Percentiles rank a stretch among this genome's conserved stretches.
phyloP scores from a whole-genome alignment of 345 rosid species.

The Raphanus raphanistrum region DNA sequence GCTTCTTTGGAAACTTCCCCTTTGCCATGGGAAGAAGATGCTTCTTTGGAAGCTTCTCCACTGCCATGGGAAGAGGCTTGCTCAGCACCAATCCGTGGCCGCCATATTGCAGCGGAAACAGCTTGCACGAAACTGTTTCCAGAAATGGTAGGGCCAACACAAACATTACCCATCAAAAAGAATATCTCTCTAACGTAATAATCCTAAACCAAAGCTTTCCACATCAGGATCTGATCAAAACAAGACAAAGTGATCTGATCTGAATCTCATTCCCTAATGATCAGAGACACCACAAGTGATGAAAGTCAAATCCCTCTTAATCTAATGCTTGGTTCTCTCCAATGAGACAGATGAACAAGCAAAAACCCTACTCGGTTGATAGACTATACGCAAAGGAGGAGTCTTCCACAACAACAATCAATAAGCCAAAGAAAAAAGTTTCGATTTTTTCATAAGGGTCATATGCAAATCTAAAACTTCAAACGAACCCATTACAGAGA shows the following conservation, averaged over 20 bases:
- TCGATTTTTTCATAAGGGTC: neutral
- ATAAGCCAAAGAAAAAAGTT: neutral
- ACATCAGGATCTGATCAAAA: constrained; percentile 40
- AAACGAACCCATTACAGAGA: neutral
- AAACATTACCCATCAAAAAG: constrained; percentile 70
- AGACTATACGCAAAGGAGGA: neutral
- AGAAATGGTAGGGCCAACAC: constrained; percentile 72
- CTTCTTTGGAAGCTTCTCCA: constrained; percentile 40
- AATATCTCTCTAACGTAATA: neutral
- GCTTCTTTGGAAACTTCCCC: neutral
- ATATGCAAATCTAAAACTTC: neutral
- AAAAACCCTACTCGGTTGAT: constrained; percentile 20
- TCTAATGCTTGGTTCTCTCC: neutral
- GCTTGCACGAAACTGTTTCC: constrained; percentile 70
- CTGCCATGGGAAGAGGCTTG: constrained; percentile 44
- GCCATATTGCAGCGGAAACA: constrained; percentile 76
- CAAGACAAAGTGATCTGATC: neutral
- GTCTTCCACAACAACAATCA: neutral
- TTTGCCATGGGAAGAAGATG: constrained; percentile 6
- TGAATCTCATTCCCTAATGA: constrained; percentile 29
- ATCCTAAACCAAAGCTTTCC: constrained; percentile 24
- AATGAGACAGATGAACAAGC: neutral
- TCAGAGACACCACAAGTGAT: constrained; percentile 20
- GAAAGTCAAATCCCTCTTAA: constrained; percentile 28
- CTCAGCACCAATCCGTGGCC: constrained; percentile 56